Percentiles rank a stretch among this genome's conserved stretches.
These are phyloP conservation scores for Epipyxis sp. DNA, from an alignment of 108 stramenopile genomes.

Conservation along the genomic window DNA sequence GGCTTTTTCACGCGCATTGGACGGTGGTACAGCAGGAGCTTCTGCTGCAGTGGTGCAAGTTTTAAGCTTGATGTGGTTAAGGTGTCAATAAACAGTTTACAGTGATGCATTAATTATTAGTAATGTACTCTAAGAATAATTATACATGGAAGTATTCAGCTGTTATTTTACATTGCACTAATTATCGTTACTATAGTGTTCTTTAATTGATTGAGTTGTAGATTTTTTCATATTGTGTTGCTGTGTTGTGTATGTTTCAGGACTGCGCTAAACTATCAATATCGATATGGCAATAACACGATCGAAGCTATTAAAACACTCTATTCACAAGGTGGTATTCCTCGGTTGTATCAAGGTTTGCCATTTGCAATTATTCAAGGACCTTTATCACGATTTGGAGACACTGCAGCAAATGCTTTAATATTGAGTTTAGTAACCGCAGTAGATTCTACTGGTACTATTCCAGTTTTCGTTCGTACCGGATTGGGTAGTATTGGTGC, in stretches of 20 bases:
- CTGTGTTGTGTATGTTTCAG: no score
- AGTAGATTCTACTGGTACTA: conserved; percentile 39
- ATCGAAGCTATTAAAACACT: neutral
- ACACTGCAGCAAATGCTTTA: conserved; percentile 95
- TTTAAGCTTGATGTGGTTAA: neutral
- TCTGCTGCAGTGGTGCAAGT: neutral
- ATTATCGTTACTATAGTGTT: no score
- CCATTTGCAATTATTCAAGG: conserved; percentile 83
- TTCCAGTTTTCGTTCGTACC: conserved; percentile 81
- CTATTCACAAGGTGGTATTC: conserved; percentile 53
- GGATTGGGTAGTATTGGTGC: conserved; percentile 73
- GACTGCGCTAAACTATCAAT: neutral
- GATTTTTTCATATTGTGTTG: no score
- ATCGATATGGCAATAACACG: neutral
- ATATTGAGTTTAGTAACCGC: conserved; percentile 68
- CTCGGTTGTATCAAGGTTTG: conserved; percentile 91
- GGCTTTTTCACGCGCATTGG: neutral
- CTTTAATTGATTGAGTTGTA: no score
- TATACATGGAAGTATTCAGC: no score
- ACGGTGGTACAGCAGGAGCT: neutral
- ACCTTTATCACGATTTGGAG: conserved; percentile 89
- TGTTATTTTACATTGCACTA: no score
- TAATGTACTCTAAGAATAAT: no score
- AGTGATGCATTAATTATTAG: no score
- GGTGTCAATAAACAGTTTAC: no score